phyloP scores from a whole-genome alignment of 305 asterid genomes.

The Rubia peregrina region DNA sequence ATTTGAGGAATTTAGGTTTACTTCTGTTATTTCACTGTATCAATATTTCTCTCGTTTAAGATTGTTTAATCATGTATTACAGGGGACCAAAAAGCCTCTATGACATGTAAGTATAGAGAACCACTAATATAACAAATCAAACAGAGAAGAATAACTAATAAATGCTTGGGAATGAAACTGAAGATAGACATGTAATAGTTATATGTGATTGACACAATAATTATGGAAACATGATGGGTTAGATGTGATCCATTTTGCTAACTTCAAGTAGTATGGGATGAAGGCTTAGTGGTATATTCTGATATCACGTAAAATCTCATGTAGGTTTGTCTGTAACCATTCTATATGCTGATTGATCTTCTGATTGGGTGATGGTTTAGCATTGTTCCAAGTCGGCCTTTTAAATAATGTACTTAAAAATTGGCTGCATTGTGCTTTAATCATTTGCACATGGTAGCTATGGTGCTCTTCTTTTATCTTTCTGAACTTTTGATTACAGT shows the following conservation, averaged over 20 bases:
- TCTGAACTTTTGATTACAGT: no score
- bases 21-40: background rate
- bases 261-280: background rate
- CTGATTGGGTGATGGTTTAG: background rate
- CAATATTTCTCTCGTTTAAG: background rate
- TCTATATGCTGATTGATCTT: background rate
- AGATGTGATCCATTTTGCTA: background rate
- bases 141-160: background rate
- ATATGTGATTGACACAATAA: background rate
- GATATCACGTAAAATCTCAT: background rate
- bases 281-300: background rate
- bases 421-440: background rate
- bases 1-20: background rate
- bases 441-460: background rate
- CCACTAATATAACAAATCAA: background rate
- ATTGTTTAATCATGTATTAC: background rate
- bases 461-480: background rate
- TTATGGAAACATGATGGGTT: background rate
- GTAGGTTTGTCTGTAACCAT: background rate
- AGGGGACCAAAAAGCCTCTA: background rate
- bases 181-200: background rate
- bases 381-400: background rate
- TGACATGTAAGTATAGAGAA: background rate
- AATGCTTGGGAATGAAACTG: background rate
- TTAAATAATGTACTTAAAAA: background rate